Conservation (phyloP, 139 green algal genomes). For the Coccomyxa sp. region DNA sequence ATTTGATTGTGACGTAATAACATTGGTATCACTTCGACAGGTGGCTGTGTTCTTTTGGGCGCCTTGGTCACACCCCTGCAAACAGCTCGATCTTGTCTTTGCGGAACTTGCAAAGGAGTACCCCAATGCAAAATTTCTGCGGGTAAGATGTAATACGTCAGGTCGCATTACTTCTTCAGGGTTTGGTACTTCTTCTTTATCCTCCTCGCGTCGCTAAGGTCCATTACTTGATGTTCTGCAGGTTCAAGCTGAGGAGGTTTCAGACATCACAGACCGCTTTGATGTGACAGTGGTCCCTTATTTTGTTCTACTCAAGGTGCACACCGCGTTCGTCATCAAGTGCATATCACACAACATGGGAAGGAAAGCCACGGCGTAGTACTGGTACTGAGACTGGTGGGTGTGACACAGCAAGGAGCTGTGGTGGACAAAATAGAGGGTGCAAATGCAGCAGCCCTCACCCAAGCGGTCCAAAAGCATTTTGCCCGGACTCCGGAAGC, state of each 20-base stretch:
- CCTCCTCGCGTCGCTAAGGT: no score
- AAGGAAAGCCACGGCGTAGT: no score
- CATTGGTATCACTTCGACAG: constrained; percentile 19
- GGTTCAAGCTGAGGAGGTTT: constrained; percentile 79
- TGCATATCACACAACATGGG: neutral
- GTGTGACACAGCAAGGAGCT: constrained; percentile 22
- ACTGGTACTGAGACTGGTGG: no score
- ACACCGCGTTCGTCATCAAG: neutral
- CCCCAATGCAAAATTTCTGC: constrained; percentile 29
- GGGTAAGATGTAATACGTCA: constrained; percentile 16
- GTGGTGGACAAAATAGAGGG: constrained; percentile 71
- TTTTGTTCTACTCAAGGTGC: constrained; percentile 63
- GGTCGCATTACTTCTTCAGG: neutral
- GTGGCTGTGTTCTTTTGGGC: constrained; percentile 76
- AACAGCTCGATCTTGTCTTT: constrained; percentile 66
- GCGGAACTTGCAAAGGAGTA: constrained; percentile 47
- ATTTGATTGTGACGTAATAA: neutral
- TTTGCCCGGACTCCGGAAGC: constrained; percentile 9
- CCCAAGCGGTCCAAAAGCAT: constrained; percentile 33
- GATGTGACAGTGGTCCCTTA: constrained; percentile 69
- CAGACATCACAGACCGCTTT: constrained; percentile 64
- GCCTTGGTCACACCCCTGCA: constrained; percentile 77
- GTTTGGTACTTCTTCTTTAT: no score
- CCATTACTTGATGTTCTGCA: constrained; percentile 11
- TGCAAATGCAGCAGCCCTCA: constrained; percentile 63